phyloP scores from a whole-genome alignment of 176 grass and related monocot species.

The Rhipidocladum racemiflorum region DNA sequence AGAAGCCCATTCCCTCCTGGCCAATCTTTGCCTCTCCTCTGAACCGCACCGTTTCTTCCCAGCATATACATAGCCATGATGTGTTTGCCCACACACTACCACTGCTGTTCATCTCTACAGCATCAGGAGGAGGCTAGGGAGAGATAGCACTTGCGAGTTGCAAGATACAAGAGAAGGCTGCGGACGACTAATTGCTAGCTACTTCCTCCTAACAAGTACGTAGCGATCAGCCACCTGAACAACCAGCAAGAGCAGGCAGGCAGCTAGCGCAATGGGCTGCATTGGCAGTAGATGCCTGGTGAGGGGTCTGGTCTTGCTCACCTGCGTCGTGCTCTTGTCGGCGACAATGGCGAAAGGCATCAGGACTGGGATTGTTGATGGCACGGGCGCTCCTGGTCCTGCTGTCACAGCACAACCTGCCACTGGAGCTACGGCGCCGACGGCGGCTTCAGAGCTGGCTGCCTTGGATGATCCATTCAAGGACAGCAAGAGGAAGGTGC shows the following conservation, averaged over 20 bases:
- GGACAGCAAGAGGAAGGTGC: slow-evolving; percentile 71
- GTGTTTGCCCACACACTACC: neutral
- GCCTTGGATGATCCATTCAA: slow-evolving; percentile 27
- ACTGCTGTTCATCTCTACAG: neutral
- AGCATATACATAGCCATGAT: neutral
- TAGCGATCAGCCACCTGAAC: neutral
- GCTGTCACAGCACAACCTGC: neutral
- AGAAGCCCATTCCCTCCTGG: neutral
- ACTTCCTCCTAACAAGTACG: neutral
- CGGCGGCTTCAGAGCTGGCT: neutral
- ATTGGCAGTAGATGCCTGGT: neutral
- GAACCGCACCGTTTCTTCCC: neutral
- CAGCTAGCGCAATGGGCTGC: neutral
- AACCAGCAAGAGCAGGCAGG: neutral
- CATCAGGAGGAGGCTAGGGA: neutral
- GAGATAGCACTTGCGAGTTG: neutral
- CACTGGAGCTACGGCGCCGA: neutral
- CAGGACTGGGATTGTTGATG: slow-evolving; percentile 22
- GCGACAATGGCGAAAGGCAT: slow-evolving; percentile 19
- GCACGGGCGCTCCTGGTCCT: neutral
- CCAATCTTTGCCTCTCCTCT: slow-evolving; percentile 5
- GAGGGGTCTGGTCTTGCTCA: slow-evolving; percentile 8
- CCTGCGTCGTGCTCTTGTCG: slow-evolving; percentile 16
- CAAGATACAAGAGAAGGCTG: neutral
- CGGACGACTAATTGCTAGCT: neutral